Evolutionary conservation across 495 filamentous ascomycete species (phyloP), one percentile per base, ranked within the genome.

Genomic region (Coniosporium apollinis): DNA sequence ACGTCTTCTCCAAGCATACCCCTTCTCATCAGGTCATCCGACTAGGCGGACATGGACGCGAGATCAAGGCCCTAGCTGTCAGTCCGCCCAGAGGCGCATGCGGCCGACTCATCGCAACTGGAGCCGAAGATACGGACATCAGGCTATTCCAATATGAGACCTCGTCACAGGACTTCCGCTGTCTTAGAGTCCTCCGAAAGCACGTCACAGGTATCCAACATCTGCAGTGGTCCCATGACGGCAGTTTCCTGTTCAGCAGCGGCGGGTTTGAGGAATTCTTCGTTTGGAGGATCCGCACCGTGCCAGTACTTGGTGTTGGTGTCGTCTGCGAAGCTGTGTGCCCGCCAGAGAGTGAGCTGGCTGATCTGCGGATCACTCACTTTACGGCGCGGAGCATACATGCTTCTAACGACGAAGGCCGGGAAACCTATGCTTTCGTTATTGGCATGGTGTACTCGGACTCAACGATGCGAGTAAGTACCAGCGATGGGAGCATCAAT

Each of bases 181-280:
- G 72, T 41, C 42, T 76, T 5, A 66, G 69, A n/a, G 65, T 76
- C 2, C 41, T 91, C 33, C 68, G 76, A 30, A 70, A 67, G 30
- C 89, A 99, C 48, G 74, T 67, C 6, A 76, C 83, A 0, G 87
- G 86, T 0, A 70, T 94, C 15, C 86, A 94, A 49, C 67, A 79
- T 33, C 66, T 94, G 6, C 67, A 62, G 39, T 96, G 81, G 80
- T 73, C 75, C 8, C 48, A 43, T 3, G 43, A 52, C 30, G 72
- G 75, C 2, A 49, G 61, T 6, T 80, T 72, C 47, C 64, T 99
- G 7, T 77, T 96, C 49, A 89, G 79, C 36, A 82, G 79, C 43
- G 83, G 72, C 9, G 89, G 82, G 0, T 75, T 70, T 37, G 87
- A 93, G 46, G 91, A 96, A 47, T 76, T 96, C 41, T 87, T 71